These are phyloP conservation scores for Penicillium sclerotigenum DNA, from an alignment of 2,329 filamentous ascomycete genomes.

Conservation along the genomic window DNA sequence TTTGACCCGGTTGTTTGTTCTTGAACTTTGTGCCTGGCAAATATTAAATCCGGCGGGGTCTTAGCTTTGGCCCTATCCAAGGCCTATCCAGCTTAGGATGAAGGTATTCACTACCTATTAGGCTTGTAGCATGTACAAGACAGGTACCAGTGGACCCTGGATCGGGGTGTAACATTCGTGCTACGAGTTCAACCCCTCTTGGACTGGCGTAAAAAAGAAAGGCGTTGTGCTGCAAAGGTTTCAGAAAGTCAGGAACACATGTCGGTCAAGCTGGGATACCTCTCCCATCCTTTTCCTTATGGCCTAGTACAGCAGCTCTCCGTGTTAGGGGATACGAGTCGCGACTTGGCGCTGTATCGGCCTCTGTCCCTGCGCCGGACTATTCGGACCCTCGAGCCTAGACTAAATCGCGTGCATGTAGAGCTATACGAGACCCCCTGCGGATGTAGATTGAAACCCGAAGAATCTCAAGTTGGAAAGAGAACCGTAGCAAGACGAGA, in stretches of 20 bases:
- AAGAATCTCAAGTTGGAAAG: background rate
- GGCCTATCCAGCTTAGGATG: too few species aligned
- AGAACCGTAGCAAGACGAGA: background rate
- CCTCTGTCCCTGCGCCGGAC: constrained; percentile 6
- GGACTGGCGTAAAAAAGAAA: background rate
- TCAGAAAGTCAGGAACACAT: background rate
- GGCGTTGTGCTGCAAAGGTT: background rate
- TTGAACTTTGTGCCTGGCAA: background rate
- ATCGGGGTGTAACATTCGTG: background rate
- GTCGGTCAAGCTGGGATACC: background rate
- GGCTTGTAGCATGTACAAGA: background rate
- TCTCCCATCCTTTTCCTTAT: background rate
- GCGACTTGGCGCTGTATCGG: background rate
- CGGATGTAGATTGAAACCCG: background rate
- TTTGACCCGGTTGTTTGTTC: background rate
- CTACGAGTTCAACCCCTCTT: background rate
- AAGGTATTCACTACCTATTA: background rate
- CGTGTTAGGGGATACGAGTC: background rate
- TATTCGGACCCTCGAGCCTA: background rate
- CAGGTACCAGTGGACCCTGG: constrained; percentile 1
- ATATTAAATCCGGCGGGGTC: constrained; percentile 1
- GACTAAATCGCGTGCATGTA: background rate
- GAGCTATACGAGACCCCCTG: background rate
- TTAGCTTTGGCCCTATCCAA: background rate
- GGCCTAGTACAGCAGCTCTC: background rate